A percentile compares a stretch with the other conserved stretches of the same genome.
Evolutionary conservation across 2,329 filamentous ascomycete genomes (phyloP).

Genomic region (Neopestalotiopsis sp.): DNA sequence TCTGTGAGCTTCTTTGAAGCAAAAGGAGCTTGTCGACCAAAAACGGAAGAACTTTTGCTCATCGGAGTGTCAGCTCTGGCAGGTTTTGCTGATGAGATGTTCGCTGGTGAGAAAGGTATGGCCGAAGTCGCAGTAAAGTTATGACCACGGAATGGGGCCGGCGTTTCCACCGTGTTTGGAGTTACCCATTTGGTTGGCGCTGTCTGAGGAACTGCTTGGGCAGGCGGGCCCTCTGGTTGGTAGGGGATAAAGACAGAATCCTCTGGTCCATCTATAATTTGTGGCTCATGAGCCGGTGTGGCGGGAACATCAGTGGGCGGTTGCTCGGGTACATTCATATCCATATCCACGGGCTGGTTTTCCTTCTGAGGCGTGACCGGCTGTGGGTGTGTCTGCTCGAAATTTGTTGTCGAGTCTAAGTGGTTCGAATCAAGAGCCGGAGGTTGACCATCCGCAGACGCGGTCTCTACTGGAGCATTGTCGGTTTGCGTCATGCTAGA

Average conservation of each 20-base stretch:
- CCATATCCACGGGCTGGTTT: background rate
- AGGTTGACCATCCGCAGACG: background rate
- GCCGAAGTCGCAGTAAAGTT: slow-evolving; percentile 26
- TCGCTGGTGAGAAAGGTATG: slow-evolving; percentile 30
- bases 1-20: background rate
- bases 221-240: slow-evolving; percentile 57
- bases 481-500: background rate
- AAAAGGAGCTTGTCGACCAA: background rate
- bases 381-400: background rate
- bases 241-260: slow-evolving; percentile 56
- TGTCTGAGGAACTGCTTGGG: slow-evolving; percentile 39
- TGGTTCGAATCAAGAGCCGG: background rate
- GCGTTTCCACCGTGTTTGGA: slow-evolving; percentile 26
- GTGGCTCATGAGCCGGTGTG: slow-evolving; percentile 35
- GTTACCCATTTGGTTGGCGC: slow-evolving; percentile 31
- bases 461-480: background rate
- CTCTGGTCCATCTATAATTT: slow-evolving; percentile 26
- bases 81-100: slow-evolving; percentile 22
- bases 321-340: slow-evolving; percentile 11
- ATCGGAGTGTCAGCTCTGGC: background rate
- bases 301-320: slow-evolving; percentile 21
- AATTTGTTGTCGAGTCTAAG: background rate
- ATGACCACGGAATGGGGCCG: slow-evolving; percentile 10
- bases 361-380: slow-evolving; percentile 2
- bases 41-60: background rate